A percentile compares a stretch with the other conserved stretches of the same genome.
phyloP scores from a whole-genome alignment of 2,329 filamentous ascomycete species.

The Didymosphaeria variabile region DNA sequence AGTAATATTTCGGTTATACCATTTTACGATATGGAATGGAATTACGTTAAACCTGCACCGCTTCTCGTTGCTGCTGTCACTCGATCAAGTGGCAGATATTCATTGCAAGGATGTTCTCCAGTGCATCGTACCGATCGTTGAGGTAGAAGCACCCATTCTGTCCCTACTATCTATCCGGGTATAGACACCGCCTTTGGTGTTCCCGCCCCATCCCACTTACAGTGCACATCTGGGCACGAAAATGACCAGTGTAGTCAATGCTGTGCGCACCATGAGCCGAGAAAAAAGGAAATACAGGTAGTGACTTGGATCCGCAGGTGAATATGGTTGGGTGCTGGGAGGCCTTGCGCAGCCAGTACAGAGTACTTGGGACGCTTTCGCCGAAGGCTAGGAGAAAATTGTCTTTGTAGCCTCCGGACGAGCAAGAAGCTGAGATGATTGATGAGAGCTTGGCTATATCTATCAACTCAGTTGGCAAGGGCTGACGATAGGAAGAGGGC shows the following conservation, averaged over 20 bases:
- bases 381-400: neutral
- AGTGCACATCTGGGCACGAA: neutral
- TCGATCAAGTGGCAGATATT: neutral
- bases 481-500: neutral
- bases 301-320: neutral
- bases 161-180: too few species aligned
- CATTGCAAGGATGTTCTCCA: neutral
- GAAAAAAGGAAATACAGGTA: neutral
- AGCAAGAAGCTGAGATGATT: neutral
- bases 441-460: neutral
- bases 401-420: neutral
- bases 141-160: too few species aligned
- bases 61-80: neutral
- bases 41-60: neutral
- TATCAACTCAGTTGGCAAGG: neutral
- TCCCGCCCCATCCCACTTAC: neutral
- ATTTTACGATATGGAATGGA: neutral
- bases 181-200: neutral
- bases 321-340: neutral
- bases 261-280: neutral
- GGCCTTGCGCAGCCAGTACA: neutral
- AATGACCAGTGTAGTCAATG: too few species aligned
- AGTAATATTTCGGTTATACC: neutral
- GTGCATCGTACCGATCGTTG: too few species aligned
- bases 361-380: neutral